A percentile compares a stretch with the other conserved stretches of the same genome.
Conservation (phyloP, 148 eudicot species). For the Vaccinium darrowii region DNA sequence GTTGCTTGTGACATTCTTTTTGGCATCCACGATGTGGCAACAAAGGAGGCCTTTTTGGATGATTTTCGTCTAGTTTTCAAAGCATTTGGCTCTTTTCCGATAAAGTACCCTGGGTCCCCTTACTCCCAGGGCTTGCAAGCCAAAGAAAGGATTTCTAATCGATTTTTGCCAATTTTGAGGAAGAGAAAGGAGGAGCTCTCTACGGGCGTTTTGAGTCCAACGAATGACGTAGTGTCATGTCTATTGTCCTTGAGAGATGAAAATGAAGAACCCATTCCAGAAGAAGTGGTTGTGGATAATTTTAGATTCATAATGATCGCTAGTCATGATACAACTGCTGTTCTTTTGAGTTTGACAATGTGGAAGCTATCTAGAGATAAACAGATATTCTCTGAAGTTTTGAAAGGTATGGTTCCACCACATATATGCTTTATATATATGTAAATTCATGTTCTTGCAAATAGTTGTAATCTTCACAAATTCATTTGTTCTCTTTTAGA, state of each 20-base stretch:
- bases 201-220: not conserved
- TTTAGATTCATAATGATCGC: not conserved
- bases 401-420: not conserved
- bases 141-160: slow-evolving; percentile 1
- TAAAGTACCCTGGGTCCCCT: not conserved
- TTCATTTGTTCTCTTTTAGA: not conserved
- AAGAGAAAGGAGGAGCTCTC: slow-evolving; percentile 15
- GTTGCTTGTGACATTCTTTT: slow-evolving; percentile 16
- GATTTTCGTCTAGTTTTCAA: slow-evolving; percentile 6
- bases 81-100: slow-evolving; percentile 10
- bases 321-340: slow-evolving; percentile 8
- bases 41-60: not conserved
- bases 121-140: slow-evolving; percentile 17
- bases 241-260: slow-evolving; percentile 10
- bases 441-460: not conserved
- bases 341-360: not conserved
- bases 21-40: slow-evolving; percentile 11
- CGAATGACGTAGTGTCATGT: slow-evolving; percentile 6
- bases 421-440: not conserved
- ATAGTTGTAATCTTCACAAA: not conserved
- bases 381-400: not conserved
- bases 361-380: not conserved
- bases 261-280: slow-evolving; percentile 9
- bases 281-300: slow-evolving; percentile 6
- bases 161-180: slow-evolving; percentile 10